Conservation (phyloP, 306 rosid species). For the Aeschynomene evenia region DNA sequence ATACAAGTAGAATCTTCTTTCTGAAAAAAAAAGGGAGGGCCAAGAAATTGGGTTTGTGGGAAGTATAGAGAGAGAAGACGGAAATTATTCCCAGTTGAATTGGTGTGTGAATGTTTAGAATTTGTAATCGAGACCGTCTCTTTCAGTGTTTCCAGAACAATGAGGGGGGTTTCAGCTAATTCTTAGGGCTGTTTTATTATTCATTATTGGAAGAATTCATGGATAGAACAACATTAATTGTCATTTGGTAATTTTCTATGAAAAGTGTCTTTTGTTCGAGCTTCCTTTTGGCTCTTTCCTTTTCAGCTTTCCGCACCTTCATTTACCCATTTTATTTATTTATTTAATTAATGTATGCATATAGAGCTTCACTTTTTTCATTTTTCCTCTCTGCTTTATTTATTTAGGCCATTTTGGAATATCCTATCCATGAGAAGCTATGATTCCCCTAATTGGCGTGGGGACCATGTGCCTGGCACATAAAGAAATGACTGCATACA, state of each 20-base stretch:
- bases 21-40: neutral
- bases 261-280: slow-evolving; percentile 52
- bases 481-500: slow-evolving; percentile 22
- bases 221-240: slow-evolving; percentile 12
- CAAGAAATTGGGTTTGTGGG: neutral
- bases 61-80: neutral
- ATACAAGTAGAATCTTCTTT: slow-evolving; percentile 24
- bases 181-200: slow-evolving; percentile 33
- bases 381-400: neutral
- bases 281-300: slow-evolving; percentile 43
- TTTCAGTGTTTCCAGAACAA: slow-evolving; percentile 29
- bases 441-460: slow-evolving; percentile 38
- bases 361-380: neutral
- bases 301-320: slow-evolving; percentile 39
- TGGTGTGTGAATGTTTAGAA: neutral
- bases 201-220: slow-evolving; percentile 24
- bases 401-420: slow-evolving; percentile 41
- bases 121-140: slow-evolving; percentile 28
- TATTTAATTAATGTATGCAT: too few relatives aligned
- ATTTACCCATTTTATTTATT: slow-evolving; percentile 17
- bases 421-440: slow-evolving; percentile 46
- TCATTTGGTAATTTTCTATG: slow-evolving; percentile 25
- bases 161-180: slow-evolving; percentile 28
- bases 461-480: slow-evolving; percentile 38
- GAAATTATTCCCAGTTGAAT: slow-evolving; percentile 10